Base-by-base conservation (phyloP, 345 rosid species). In the Salix brachista region DNA sequence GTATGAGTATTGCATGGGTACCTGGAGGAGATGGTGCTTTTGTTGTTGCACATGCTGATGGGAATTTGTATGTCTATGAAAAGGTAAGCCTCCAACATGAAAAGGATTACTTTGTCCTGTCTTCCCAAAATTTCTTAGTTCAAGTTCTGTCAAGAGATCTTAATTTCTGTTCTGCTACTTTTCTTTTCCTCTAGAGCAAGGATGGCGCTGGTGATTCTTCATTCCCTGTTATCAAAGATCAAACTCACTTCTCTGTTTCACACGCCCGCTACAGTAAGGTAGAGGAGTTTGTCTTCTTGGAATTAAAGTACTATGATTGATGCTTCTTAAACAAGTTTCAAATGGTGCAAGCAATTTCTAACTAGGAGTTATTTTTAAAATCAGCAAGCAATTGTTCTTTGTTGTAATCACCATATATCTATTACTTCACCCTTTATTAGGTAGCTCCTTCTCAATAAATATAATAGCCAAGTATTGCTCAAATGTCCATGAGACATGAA, bases 1-100 rank as follows among this genome's bases (percentile, higher is more conserved):
- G 99, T 85, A 90, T 93, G 46, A 83, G 99, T 83, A 82, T 92
- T 64, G 80, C 97, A 61, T 96, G 99, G 98, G 94, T 94, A 71
- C 99, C 99, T 64, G 96, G 98, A 82, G 91, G 91, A 62, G 99
- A 94, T 85, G 98, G 99, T 74, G 71, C 93, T 79, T 96, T 96
- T 81, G 88, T 89, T 77, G 98, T 94, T 83, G 98, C 97, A 80
- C 99, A 96, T 82, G 88, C 96, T 34, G 99, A 96, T 91, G 99
- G 99, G 54, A 96, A 92, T 82, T 83, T 94, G 82, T 96, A 88
- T 26, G 93, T 91, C 77, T 96, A 92, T 83, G 99, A 96, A 77
- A 96, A 96, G 98, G 99, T 89, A 89, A 89, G 97, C 84, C 30
- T 78, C 80, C 34, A 34, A 80, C 75, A 41, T 32, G 76, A 25